phyloP scores from a whole-genome alignment of 2,329 filamentous ascomycete species.

The Fusarium sp. region DNA sequence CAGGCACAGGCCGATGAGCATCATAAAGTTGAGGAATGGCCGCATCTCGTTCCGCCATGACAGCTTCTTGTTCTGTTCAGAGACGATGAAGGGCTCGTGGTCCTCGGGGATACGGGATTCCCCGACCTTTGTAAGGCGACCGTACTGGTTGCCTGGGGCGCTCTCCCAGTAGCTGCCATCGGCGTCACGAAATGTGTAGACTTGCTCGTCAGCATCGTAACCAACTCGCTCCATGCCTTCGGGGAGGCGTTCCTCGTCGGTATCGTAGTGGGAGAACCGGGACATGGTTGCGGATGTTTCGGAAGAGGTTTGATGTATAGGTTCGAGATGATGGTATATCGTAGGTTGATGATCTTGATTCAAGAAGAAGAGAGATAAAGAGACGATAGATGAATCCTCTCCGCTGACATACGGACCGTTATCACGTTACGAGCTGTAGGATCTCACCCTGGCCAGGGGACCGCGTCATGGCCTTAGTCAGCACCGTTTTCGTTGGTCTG shows the following conservation, averaged over 20 bases:
- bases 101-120: slow-evolving; percentile 44
- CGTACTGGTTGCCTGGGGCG: slow-evolving; percentile 62
- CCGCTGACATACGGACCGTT: slow-evolving; percentile 19
- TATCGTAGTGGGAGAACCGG: slow-evolving; percentile 57
- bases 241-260: slow-evolving; percentile 65
- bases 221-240: slow-evolving; percentile 66
- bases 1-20: slow-evolving; percentile 64
- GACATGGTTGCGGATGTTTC: slow-evolving; percentile 48
- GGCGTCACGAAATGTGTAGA: slow-evolving; percentile 64
- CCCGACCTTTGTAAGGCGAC: slow-evolving; percentile 57
- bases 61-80: slow-evolving; percentile 42
- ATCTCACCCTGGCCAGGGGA: slow-evolving; percentile 15
- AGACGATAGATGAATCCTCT: background rate
- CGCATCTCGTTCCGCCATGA: slow-evolving; percentile 65
- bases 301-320: background rate
- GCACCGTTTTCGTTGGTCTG: slow-evolving; percentile 10
- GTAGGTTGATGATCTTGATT: background rate
- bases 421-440: slow-evolving; percentile 12
- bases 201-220: slow-evolving; percentile 67
- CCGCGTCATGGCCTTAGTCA: slow-evolving; percentile 40
- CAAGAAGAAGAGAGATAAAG: background rate
- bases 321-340: background rate
- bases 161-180: slow-evolving; percentile 64
- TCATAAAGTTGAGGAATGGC: slow-evolving; percentile 69
- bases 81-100: slow-evolving; percentile 48